These are phyloP conservation scores for Phytopythium sindhum DNA, from an alignment of 352 stramenopile species.

Conservation along the genomic window DNA sequence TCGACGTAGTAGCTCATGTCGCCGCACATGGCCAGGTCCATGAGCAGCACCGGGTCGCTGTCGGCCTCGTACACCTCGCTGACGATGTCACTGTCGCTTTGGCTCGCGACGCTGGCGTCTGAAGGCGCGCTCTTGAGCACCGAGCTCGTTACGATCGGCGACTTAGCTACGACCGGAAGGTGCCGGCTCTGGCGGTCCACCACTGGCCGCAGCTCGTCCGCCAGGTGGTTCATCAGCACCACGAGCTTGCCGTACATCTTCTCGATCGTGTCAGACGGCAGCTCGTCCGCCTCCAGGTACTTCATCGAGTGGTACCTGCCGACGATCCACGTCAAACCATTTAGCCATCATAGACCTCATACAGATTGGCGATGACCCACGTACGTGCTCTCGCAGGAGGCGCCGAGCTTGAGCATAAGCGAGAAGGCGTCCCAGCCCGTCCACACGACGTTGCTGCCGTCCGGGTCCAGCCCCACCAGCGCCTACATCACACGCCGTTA, in stretches of 20 bases:
- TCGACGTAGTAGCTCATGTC: constrained; percentile 76
- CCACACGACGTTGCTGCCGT: constrained; percentile 36
- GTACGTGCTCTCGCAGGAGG: constrained; percentile 70
- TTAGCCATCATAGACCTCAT: background rate
- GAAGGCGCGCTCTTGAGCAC: constrained; percentile 5
- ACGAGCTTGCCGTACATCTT: constrained; percentile 58
- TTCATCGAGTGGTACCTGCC: constrained; percentile 67
- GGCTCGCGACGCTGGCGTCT: background rate
- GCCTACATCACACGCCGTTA: constrained; percentile 19
- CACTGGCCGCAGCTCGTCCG: constrained; percentile 50
- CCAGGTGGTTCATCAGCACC: constrained; percentile 56
- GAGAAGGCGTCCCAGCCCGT: constrained; percentile 44
- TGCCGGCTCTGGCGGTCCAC: constrained; percentile 27
- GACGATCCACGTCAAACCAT: background rate
- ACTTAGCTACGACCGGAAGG: constrained; percentile 19
- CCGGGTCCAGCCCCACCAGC: constrained; percentile 34
- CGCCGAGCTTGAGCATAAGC: constrained; percentile 51
- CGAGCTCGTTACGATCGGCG: constrained; percentile 13
- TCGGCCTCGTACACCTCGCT: constrained; percentile 13
- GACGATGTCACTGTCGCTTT: constrained; percentile 9
- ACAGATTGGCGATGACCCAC: background rate
- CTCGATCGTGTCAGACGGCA: constrained; percentile 56
- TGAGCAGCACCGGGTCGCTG: constrained; percentile 24
- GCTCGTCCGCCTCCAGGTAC: constrained; percentile 49
- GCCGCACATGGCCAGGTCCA: constrained; percentile 38